Conservation (phyloP, 805 yeast genomes). For the Priceomyces fermenticarens region DNA sequence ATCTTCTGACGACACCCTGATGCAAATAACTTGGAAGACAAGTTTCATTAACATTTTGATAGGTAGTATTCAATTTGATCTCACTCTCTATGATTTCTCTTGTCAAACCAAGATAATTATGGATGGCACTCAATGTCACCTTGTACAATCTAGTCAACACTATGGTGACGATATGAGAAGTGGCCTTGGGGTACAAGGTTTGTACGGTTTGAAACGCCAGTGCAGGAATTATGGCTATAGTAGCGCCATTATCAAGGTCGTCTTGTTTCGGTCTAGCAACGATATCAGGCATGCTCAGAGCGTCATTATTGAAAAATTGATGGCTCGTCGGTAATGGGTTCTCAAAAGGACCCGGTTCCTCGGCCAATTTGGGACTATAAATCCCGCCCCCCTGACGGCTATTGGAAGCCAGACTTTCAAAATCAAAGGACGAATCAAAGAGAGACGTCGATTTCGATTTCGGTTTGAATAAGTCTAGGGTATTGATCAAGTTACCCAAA, state of each 20-base stretch:
- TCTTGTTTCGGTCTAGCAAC: constrained; percentile 65
- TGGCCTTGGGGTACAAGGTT: constrained; percentile 76
- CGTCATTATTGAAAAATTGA: background rate
- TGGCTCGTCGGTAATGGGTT: background rate
- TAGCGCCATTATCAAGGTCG: constrained; percentile 41
- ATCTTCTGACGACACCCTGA: constrained; percentile 51
- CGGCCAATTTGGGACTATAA: constrained; percentile 2
- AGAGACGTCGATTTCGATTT: background rate
- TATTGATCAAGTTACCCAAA: constrained; percentile 75
- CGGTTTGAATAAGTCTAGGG: constrained; percentile 63
- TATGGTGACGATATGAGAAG: constrained; percentile 93
- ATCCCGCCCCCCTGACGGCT: constrained; percentile 5
- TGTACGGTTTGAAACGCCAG: constrained; percentile 75
- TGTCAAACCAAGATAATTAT: constrained; percentile 81
- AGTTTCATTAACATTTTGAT: constrained; percentile 10
- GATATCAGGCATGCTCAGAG: constrained; percentile 31
- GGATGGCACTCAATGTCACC: constrained; percentile 89
- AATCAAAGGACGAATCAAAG: constrained; percentile 7
- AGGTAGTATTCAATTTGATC: constrained; percentile 50
- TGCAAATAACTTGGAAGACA: constrained; percentile 61
- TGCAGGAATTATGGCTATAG: constrained; percentile 89
- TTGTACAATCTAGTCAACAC: constrained; percentile 81
- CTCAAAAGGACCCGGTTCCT: constrained; percentile 5
- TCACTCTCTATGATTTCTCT: constrained; percentile 79
- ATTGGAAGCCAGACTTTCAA: constrained; percentile 43